A percentile compares a stretch with the other conserved stretches of the same genome.
Conservation (phyloP, 2,329 filamentous ascomycete genomes). For the Camillea tinctor region DNA sequence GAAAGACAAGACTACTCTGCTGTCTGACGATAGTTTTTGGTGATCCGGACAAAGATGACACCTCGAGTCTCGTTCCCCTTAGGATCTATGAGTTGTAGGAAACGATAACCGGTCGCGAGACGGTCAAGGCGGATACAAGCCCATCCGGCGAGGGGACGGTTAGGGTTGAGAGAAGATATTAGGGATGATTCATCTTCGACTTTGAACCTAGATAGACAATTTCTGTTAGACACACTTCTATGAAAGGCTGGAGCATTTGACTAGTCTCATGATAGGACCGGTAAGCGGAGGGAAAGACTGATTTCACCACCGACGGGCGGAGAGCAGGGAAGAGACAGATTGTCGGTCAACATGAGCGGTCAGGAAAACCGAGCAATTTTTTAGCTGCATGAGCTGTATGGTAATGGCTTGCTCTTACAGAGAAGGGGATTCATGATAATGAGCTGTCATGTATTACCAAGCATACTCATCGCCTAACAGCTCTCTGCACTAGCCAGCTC, state of each 20-base stretch:
- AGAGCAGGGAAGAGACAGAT: constrained; percentile 3
- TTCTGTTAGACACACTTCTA: constrained; percentile 18
- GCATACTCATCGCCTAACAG: constrained; percentile 23
- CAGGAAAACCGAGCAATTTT: constrained; percentile 2
- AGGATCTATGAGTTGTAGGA: constrained; percentile 49
- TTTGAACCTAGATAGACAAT: constrained; percentile 45
- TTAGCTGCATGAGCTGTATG: neutral
- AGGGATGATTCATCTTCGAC: constrained; percentile 48
- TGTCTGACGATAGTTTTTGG: constrained; percentile 42
- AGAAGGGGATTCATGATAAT: constrained; percentile 1
- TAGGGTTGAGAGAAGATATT: constrained; percentile 32
- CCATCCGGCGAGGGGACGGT: constrained; percentile 50
- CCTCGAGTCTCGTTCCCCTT: constrained; percentile 44
- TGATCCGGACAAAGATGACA: constrained; percentile 52
- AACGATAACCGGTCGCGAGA: constrained; percentile 54
- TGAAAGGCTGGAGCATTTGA: constrained; percentile 11
- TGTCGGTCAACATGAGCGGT: constrained; percentile 12
- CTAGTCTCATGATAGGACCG: neutral
- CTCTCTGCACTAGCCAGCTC: constrained; percentile 26
- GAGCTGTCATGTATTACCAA: constrained; percentile 12
- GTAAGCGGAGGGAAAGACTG: constrained; percentile 1
- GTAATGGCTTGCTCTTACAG: neutral
- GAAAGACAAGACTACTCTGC: neutral
- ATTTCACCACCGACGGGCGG: constrained; percentile 14
- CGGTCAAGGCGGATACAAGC: constrained; percentile 60